These are phyloP conservation scores for Tephrocybe sp. DNA, from an alignment of 768 basidiomycete genomes.

Conservation along the genomic window DNA sequence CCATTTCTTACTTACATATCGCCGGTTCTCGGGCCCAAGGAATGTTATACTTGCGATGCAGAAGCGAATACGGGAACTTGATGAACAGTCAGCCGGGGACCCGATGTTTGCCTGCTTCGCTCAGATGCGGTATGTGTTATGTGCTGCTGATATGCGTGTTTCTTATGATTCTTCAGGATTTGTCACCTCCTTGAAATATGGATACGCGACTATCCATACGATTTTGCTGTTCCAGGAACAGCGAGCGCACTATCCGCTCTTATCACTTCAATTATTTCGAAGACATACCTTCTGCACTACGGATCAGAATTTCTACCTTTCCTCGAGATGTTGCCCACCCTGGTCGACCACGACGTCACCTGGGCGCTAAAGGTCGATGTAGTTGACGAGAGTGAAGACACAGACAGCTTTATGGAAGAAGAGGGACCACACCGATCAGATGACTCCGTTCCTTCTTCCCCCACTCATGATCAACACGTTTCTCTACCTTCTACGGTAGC, in stretches of 20 bases:
- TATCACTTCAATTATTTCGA: slow-evolving; percentile 74
- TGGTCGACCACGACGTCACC: slow-evolving; percentile 64
- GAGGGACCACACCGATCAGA: slow-evolving; percentile 39
- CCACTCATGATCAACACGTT: slow-evolving; percentile 21
- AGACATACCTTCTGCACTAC: slow-evolving; percentile 82
- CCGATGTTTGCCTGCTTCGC: slow-evolving; percentile 86
- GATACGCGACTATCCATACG: slow-evolving; percentile 72
- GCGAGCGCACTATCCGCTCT: slow-evolving; percentile 70
- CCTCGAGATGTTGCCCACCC: slow-evolving; percentile 59
- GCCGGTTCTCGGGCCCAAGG: slow-evolving; percentile 77
- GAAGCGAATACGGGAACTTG: slow-evolving; percentile 77
- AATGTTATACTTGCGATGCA: slow-evolving; percentile 84
- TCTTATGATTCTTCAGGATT: slow-evolving; percentile 46
- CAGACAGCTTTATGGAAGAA: slow-evolving; percentile 51
- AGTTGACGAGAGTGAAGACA: slow-evolving; percentile 62
- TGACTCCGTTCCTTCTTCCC: slow-evolving; percentile 19
- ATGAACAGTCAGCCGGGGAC: slow-evolving; percentile 62
- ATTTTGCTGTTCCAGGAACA: slow-evolving; percentile 78
- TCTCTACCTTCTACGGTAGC: slow-evolving; percentile 20
- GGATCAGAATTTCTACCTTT: slow-evolving; percentile 83
- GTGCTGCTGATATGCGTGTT: slow-evolving; percentile 1
- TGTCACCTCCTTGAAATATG: slow-evolving; percentile 77
- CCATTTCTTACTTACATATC: slow-evolving; percentile 81
- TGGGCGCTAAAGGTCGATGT: slow-evolving; percentile 71
- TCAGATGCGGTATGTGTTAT: slow-evolving; percentile 68